phyloP scores from a whole-genome alignment of 305 asterid genomes.

The Fraxinus xanthoxyloides region DNA sequence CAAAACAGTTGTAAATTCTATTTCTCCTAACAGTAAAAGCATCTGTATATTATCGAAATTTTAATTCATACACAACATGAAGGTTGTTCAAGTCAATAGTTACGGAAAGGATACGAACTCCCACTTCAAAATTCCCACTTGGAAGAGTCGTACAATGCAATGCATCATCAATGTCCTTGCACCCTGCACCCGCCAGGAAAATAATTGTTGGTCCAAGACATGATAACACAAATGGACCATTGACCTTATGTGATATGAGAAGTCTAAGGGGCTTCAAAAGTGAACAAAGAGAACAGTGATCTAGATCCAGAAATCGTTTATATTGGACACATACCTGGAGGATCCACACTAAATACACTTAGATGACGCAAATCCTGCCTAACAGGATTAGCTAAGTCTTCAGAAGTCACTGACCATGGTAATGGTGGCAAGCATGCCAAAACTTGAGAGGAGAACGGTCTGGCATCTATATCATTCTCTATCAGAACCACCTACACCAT shows the following conservation, averaged over 20 bases:
- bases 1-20: not conserved
- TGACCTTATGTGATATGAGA: constrained; percentile 8
- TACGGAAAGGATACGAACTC: constrained; percentile 89
- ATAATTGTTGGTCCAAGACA: constrained; percentile 20
- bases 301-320: constrained; percentile 16
- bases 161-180: constrained; percentile 99
- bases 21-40: not conserved
- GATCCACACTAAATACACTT: constrained; percentile 97
- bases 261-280: constrained; percentile 11
- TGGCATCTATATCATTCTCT: constrained; percentile 93
- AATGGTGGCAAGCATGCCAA: constrained; percentile 96
- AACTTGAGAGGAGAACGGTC: constrained; percentile 96
- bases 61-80: not conserved
- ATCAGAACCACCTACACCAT: constrained; percentile 78
- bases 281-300: constrained; percentile 8
- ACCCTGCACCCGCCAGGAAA: constrained; percentile 62
- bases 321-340: constrained; percentile 70
- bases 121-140: constrained; percentile 95
- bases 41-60: not conserved
- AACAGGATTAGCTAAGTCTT: constrained; percentile 71
- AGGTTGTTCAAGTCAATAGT: not conserved
- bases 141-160: constrained; percentile 86
- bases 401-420: constrained; percentile 89
- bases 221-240: constrained; percentile 17
- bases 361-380: constrained; percentile 87